Evolutionary conservation across 768 basidiomycete genomes (phyloP).

Genomic region (Boletus subcaerulescens): DNA sequence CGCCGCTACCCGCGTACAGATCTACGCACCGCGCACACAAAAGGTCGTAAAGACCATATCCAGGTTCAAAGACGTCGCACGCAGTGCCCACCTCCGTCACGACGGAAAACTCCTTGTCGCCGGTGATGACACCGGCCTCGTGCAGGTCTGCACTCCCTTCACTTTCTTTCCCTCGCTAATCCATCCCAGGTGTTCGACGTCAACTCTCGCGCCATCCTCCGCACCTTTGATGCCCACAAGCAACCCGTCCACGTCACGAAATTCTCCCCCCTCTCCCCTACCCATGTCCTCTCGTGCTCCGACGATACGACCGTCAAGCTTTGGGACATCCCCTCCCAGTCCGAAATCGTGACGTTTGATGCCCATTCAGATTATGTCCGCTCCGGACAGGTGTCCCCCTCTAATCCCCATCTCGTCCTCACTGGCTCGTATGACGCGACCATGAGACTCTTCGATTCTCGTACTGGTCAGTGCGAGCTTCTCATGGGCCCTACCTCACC

Average conservation of each 20-base stretch:
- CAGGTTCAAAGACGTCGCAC: constrained; percentile 93
- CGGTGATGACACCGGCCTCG: constrained; percentile 89
- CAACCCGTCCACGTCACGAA: constrained; percentile 95
- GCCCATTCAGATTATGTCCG: constrained; percentile 96
- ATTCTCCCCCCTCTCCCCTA: constrained; percentile 79
- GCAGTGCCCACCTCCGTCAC: constrained; percentile 81
- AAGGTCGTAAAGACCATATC: constrained; percentile 96
- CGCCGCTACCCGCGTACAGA: constrained; percentile 88
- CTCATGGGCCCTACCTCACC: constrained; percentile 52
- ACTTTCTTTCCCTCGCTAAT: not conserved
- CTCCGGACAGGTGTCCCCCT: constrained; percentile 80
- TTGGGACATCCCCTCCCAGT: constrained; percentile 94
- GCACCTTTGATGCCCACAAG: constrained; percentile 90
- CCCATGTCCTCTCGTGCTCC: constrained; percentile 89
- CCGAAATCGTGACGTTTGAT: constrained; percentile 71
- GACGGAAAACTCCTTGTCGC: constrained; percentile 96
- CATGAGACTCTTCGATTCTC: constrained; percentile 80
- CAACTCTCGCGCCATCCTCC: constrained; percentile 87
- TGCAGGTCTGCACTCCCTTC: constrained; percentile 48
- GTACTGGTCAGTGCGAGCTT: constrained; percentile 84
- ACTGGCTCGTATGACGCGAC: constrained; percentile 96
- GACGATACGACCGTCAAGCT: constrained; percentile 93
- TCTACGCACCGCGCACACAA: constrained; percentile 95
- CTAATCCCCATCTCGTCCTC: constrained; percentile 79
- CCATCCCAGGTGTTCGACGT: constrained; percentile 82